A percentile compares a stretch with the other conserved stretches of the same genome.
These are phyloP conservation scores for Carex scoparia DNA, from an alignment of 176 grass and related monocot genomes.

Conservation along the genomic window DNA sequence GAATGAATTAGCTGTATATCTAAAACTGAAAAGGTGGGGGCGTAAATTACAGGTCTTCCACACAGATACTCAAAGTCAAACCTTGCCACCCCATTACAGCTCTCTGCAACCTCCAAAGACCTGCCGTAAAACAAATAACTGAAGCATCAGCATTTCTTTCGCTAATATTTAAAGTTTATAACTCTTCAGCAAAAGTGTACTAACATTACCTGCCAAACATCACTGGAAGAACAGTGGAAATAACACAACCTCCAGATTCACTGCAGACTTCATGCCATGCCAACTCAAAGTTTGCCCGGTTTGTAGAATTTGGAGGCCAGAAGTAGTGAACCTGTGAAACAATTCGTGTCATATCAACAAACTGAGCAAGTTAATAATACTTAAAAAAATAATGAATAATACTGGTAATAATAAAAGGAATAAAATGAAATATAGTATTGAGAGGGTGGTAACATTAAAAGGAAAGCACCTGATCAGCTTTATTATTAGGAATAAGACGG, in stretches of 20 bases:
- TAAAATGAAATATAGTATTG: not conserved
- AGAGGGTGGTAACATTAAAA: not conserved
- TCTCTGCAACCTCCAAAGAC: slow-evolving; percentile 86
- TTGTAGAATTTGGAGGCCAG: slow-evolving; percentile 62
- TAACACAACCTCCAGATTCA: slow-evolving; percentile 37
- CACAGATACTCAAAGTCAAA: slow-evolving; percentile 92
- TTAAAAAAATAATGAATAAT: not conserved
- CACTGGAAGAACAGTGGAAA: slow-evolving; percentile 54
- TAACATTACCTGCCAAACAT: slow-evolving; percentile 88
- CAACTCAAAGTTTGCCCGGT: slow-evolving; percentile 47
- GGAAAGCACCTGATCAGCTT: slow-evolving; percentile 42
- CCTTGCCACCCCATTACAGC: slow-evolving; percentile 74
- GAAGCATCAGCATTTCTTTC: not conserved
- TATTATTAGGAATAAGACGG: slow-evolving; percentile 61
- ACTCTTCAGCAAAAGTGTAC: not conserved
- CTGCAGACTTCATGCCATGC: slow-evolving; percentile 50
- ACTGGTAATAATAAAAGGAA: not conserved
- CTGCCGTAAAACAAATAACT: slow-evolving; percentile 34
- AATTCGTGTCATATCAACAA: slow-evolving; percentile 1
- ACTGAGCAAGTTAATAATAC: not conserved
- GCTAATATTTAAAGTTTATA: not conserved
- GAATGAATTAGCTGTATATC: not conserved
- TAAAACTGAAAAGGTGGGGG: slow-evolving; percentile 21
- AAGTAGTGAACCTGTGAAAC: slow-evolving; percentile 61
- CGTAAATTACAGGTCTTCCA: slow-evolving; percentile 66